Evolutionary conservation across 441 rosid genomes (phyloP), one percentile per base, ranked within the genome.

Genomic region (Populus hybrid): DNA sequence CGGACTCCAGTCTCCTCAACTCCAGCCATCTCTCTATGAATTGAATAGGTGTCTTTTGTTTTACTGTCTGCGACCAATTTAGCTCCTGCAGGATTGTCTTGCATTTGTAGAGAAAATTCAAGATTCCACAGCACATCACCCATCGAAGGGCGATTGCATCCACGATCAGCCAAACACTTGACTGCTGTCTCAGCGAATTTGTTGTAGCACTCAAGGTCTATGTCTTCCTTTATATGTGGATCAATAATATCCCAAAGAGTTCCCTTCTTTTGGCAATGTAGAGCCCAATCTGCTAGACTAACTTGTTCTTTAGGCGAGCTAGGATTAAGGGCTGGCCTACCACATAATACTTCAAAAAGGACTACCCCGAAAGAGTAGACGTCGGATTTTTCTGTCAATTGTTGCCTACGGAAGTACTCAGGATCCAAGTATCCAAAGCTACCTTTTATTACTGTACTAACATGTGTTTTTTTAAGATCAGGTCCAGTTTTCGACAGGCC

Each of bases 51-150:
- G 3, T 73, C 82, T 40, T 46, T 70, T 3, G 28, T 73, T 24
- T 70, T 65, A 5, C 80, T 83, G 66, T 89, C 80, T 88, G 77
- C 87, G 76, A 75, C 93, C 91, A 46, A 83, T 85, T 86, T 92
- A 2, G 79, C 83, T 20, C 72, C 99, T 73, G 86, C 92, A 24
- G 94, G 95, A 54, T 94, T 91, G 74, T 94, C 97, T 74, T 95
- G 99, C 42, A 95, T 87, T 83, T 92, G 97, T 76, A 95, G 80
- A 21, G 97, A 94, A 54, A 95, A 95, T 83, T 95, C 98, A 1
- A 95, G 88, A 84, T 92, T 95, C 99, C 99, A 95, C 12, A 95
- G 85, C 32, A 95, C 94, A 73, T 95, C 99, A 0, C 99, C 99
- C 99, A 95, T 95, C 0, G 99, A 90, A 7, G 98, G 99, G 75